Evolutionary conservation across 257 asterid genomes (phyloP), one percentile per base, ranked within the genome.

Genomic region (Anisodus acutangulus): DNA sequence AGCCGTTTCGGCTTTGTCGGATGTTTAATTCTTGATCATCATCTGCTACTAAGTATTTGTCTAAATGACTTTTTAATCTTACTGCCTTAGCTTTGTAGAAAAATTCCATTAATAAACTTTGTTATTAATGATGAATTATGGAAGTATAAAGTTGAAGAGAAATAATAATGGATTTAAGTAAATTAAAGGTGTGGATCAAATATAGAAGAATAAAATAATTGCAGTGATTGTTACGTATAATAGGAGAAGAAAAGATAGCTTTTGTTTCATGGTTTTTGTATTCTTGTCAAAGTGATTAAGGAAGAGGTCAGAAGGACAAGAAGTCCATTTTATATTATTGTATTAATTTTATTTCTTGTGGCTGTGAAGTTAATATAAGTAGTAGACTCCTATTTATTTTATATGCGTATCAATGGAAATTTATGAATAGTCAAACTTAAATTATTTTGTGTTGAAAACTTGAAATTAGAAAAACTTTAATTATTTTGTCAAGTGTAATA

Each of bases 31-130:
- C 19, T 26, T 90, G 95, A 54, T 97, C 98, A 17, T 97, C 98
- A 57, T 89, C 97, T 83, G 99, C 98, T 37, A 90, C 89, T 35
- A 97, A 64, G 91, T 94, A 97, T 70, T 95, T 97, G 88, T 88
- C 91, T 2, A 92, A 78, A 90, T 94, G 99, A 86, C 95, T 91
- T 68, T 85, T 90, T 5, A 96, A 90, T 78, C 81, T 89, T 3
- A 96, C 97, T 0, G 92, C 97, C 69, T 92, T 92, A 4, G 89
- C 86, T 47, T 92, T 90, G 51, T 63, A 86, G 88, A 96, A 96
- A 79, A 92, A 88, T 15, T 96, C 98, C 99, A 96, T 95, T 5
- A 8, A 9, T 22, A 22, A 22, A 22, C 26, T 22, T 22, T 22
- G 26, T 22, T 49, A 57, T 26, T 78, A 68, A 26, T 47, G n/a